Conservation (phyloP, 371 early-diverging fungal species). For the Haplosporangium sp. region DNA sequence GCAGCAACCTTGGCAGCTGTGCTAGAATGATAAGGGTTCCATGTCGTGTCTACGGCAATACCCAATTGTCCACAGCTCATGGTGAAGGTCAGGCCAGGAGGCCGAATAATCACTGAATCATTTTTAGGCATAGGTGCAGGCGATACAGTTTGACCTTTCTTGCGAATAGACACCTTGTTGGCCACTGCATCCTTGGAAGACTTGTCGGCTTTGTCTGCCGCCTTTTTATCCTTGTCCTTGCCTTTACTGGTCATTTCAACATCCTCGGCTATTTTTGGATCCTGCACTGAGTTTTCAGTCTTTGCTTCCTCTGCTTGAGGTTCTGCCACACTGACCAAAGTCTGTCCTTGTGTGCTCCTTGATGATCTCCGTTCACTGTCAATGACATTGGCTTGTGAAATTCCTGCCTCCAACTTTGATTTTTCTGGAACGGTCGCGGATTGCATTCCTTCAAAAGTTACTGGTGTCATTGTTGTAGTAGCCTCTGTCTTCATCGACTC, state of each 20-base stretch:
- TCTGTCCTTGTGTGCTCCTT: conserved; percentile 38
- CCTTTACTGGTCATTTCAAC: background rate
- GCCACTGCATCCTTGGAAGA: conserved; percentile 16
- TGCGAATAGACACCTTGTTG: conserved; percentile 15
- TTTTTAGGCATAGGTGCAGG: conserved; percentile 40
- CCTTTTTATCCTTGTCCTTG: conserved; percentile 20
- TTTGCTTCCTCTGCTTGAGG: background rate
- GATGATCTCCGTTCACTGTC: conserved; percentile 33
- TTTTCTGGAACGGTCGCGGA: background rate
- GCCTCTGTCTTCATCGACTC: background rate
- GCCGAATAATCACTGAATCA: conserved; percentile 55
- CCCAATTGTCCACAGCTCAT: conserved; percentile 69
- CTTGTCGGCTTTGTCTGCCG: conserved; percentile 22
- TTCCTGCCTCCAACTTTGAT: conserved; percentile 12
- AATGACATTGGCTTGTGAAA: conserved; percentile 15
- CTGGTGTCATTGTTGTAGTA: background rate
- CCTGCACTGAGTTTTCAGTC: background rate
- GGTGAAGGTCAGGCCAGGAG: conserved; percentile 62
- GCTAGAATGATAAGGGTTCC: conserved; percentile 63
- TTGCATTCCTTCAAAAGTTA: background rate
- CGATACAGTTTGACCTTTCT: conserved; percentile 40
- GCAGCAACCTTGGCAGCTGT: conserved; percentile 67
- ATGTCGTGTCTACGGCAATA: conserved; percentile 71
- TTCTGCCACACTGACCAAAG: conserved; percentile 6
- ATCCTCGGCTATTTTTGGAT: background rate